These are phyloP conservation scores for Fomitopsis pulvina DNA, from an alignment of 768 basidiomycete genomes.

Conservation along the genomic window DNA sequence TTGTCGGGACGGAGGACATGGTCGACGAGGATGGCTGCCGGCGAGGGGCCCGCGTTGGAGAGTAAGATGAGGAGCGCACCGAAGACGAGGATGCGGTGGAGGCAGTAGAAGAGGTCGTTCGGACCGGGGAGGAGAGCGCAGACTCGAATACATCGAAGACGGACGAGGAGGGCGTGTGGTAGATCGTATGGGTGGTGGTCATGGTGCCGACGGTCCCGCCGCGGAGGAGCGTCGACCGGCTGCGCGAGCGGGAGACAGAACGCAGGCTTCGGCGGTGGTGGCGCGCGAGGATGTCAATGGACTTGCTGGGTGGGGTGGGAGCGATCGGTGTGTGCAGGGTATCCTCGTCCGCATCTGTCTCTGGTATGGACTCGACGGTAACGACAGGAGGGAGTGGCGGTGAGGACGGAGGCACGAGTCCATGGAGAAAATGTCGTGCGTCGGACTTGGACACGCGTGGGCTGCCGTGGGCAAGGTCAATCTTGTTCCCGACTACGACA, in stretches of 20 bases:
- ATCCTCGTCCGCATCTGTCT: constrained; percentile 2
- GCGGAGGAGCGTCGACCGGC: constrained; percentile 31
- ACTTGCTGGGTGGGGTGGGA: constrained; percentile 17
- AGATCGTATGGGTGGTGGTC: constrained; percentile 53
- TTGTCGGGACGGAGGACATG: constrained; percentile 45
- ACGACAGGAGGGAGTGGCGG: constrained; percentile 13
- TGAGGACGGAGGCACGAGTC: constrained; percentile 41
- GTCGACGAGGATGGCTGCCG: constrained; percentile 28
- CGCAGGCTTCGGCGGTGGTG: constrained; percentile 26
- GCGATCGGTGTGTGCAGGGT: not conserved
- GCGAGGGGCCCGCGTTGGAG: constrained; percentile 19
- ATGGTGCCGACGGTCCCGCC: constrained; percentile 51
- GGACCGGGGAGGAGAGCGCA: constrained; percentile 53
- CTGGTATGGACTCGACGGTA: constrained; percentile 1
- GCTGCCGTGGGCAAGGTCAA: constrained; percentile 41
- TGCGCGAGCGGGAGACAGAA: constrained; percentile 40
- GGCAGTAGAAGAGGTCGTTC: constrained; percentile 19
- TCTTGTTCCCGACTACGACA: constrained; percentile 70
- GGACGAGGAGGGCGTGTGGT: constrained; percentile 79
- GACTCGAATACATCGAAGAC: constrained; percentile 56
- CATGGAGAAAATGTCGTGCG: constrained; percentile 48
- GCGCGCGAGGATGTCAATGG: constrained; percentile 26
- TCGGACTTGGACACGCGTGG: constrained; percentile 32
- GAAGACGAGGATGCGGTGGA: constrained; percentile 16
- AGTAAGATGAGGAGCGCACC: constrained; percentile 18